Conservation (phyloP, 768 basidiomycete genomes). For the Chalciporus pseudorubinellus region DNA sequence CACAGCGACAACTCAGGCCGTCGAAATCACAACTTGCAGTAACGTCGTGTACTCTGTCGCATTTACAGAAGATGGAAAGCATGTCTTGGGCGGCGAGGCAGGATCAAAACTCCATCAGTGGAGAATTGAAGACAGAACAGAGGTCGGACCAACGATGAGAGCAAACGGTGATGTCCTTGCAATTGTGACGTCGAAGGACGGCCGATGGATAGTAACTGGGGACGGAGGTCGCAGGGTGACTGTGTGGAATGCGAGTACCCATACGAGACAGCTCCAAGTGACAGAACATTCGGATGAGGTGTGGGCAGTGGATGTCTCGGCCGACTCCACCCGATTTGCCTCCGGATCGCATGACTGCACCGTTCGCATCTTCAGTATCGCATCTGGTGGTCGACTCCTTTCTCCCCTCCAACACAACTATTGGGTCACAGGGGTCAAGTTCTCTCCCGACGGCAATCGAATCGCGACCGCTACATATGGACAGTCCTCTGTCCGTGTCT, state of each 20-base stretch:
- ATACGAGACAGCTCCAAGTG: conserved; percentile 1
- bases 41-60: background rate
- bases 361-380: conserved; percentile 4
- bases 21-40: background rate
- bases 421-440: background rate
- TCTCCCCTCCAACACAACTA: conserved; percentile 4
- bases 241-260: conserved; percentile 2
- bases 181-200: conserved; percentile 5
- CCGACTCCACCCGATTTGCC: conserved; percentile 10
- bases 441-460: background rate
- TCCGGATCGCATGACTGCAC: conserved; percentile 9
- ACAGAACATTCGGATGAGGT: background rate
- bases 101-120: conserved; percentile 3
- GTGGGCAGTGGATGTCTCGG: conserved; percentile 8
- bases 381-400: conserved; percentile 1
- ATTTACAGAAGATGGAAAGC: conserved; percentile 2
- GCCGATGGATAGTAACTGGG: conserved; percentile 5
- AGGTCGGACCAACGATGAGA: background rate
- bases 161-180: background rate
- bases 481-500: background rate
- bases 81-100: conserved; percentile 5
- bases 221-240: background rate
- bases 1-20: no score
- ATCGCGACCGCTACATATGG: background rate
- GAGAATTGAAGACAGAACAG: background rate